Conservation (phyloP, 345 rosid species). For the Pugionium cornutum region DNA sequence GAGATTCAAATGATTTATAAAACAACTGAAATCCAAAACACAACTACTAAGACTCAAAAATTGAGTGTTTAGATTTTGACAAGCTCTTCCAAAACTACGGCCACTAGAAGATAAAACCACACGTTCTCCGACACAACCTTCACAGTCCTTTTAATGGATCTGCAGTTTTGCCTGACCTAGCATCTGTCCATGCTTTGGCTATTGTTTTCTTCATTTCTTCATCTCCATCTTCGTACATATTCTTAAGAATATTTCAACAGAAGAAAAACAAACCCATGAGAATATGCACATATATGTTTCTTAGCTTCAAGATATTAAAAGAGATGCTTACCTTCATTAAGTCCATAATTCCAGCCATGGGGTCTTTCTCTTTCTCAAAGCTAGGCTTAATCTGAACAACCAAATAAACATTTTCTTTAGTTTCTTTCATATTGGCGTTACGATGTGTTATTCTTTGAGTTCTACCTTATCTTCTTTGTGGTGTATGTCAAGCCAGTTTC, state of each 20-base stretch:
- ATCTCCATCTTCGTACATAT: slow-evolving; percentile 95
- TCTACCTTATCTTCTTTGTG: slow-evolving; percentile 87
- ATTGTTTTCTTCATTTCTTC: slow-evolving; percentile 92
- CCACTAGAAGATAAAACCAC: background rate
- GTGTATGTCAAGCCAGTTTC: slow-evolving; percentile 85
- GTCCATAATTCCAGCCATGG: slow-evolving; percentile 99
- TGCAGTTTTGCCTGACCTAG: slow-evolving; percentile 76
- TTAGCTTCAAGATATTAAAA: background rate
- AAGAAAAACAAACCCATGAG: too few relatives aligned
- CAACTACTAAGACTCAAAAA: background rate
- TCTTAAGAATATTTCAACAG: slow-evolving; percentile 44
- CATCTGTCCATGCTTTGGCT: slow-evolving; percentile 99
- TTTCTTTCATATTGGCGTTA: too few relatives aligned
- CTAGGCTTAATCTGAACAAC: slow-evolving; percentile 71
- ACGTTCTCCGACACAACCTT: background rate
- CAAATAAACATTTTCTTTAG: background rate
- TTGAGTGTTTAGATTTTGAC: background rate
- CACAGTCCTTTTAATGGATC: slow-evolving; percentile 62
- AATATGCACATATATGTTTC: background rate
- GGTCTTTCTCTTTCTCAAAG: slow-evolving; percentile 71
- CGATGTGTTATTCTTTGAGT: too few relatives aligned
- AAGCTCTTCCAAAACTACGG: background rate
- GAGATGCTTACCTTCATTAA: slow-evolving; percentile 69
- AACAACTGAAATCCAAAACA: background rate
- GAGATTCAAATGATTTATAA: background rate